phyloP scores from a whole-genome alignment of 2,329 filamentous ascomycete genomes.

The Hypomyces rosellus region DNA sequence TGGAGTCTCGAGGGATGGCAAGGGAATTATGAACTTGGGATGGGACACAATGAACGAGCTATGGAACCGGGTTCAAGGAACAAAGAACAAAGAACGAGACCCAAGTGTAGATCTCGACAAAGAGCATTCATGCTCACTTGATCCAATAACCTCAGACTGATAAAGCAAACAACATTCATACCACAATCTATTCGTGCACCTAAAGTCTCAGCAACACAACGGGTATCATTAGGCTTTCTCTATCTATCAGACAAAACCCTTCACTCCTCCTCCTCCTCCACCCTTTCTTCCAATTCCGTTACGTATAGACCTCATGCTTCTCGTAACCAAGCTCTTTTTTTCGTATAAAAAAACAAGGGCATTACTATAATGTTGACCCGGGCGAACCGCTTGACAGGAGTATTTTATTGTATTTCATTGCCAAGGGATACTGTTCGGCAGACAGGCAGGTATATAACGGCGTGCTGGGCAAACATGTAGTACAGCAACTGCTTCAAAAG shows the following conservation, averaged over 20 bases:
- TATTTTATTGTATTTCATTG: no score
- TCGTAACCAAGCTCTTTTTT: conserved; percentile 7
- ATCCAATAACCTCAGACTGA: no score
- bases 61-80: neutral
- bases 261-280: conserved; percentile 5
- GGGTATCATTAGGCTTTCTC: conserved; percentile 35
- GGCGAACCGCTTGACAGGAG: no score
- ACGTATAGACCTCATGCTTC: conserved; percentile 5
- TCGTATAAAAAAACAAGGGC: neutral
- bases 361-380: no score
- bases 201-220: conserved; percentile 21
- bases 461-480: neutral
- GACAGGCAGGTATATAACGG: no score
- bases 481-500: neutral
- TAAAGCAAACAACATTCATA: no score
- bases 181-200: no score
- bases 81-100: conserved; percentile 1
- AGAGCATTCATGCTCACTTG: no score
- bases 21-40: no score
- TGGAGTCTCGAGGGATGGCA: neutral
- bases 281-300: conserved; percentile 3
- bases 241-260: conserved; percentile 17
- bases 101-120: no score
- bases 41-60: no score
- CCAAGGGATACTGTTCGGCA: no score